These are phyloP conservation scores for Calocybe gangraenosa DNA, from an alignment of 768 basidiomycete species.

Conservation along the genomic window DNA sequence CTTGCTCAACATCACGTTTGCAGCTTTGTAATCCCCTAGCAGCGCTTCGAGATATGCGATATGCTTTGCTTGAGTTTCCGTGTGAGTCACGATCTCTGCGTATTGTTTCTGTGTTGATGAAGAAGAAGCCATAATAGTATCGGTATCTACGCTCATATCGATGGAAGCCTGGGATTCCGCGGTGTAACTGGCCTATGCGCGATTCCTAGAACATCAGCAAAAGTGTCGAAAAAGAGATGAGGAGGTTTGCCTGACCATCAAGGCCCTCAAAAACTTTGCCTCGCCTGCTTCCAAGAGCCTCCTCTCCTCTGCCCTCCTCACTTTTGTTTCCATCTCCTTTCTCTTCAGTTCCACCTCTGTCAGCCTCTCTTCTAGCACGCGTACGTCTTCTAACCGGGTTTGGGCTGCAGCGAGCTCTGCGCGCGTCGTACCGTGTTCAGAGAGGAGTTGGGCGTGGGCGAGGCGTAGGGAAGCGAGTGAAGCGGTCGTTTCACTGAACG, in stretches of 20 bases:
- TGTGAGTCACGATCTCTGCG: background rate
- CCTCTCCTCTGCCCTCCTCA: slow-evolving; percentile 1
- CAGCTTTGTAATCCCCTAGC: background rate
- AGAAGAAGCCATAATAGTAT: background rate
- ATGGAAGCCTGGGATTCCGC: slow-evolving; percentile 5
- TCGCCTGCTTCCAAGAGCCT: slow-evolving; percentile 1
- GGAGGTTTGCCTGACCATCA: slow-evolving; percentile 4
- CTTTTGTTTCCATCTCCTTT: slow-evolving; percentile 2
- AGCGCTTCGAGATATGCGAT: slow-evolving; percentile 5
- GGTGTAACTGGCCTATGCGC: slow-evolving; percentile 11
- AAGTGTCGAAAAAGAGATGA: too few relatives aligned
- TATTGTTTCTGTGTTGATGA: background rate
- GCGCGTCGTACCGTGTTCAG: slow-evolving; percentile 57
- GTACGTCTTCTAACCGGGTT: slow-evolving; percentile 29
- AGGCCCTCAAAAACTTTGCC: slow-evolving; percentile 7
- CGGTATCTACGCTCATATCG: background rate
- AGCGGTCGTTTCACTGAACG: slow-evolving; percentile 52
- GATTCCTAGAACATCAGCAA: too few relatives aligned
- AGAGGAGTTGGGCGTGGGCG: slow-evolving; percentile 57
- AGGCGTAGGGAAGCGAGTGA: slow-evolving; percentile 55
- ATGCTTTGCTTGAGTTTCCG: background rate
- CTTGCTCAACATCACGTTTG: background rate
- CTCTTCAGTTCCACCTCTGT: slow-evolving; percentile 20
- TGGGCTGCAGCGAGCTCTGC: slow-evolving; percentile 45
- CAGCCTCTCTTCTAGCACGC: slow-evolving; percentile 20